These are phyloP conservation scores for Physcia stellaris DNA, from an alignment of 495 filamentous ascomycete genomes.

Conservation along the genomic window DNA sequence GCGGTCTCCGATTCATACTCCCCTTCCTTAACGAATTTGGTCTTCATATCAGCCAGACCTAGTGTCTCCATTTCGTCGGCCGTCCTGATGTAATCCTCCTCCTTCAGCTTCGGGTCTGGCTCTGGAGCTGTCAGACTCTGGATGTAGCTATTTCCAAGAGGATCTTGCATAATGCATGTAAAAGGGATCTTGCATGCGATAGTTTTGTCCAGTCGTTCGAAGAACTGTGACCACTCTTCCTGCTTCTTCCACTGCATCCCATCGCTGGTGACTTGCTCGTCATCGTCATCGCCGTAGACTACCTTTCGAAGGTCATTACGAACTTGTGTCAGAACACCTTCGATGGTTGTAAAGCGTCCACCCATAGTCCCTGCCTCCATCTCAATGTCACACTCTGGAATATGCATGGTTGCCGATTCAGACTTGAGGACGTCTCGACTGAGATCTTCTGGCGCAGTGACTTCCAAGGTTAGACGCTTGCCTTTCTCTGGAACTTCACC, in stretches of 20 bases:
- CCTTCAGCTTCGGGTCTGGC: conserved; percentile 64
- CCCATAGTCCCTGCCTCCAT: conserved; percentile 87
- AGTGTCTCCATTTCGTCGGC: conserved; percentile 85
- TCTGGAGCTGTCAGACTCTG: conserved; percentile 64
- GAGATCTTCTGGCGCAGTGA: conserved; percentile 64
- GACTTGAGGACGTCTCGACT: conserved; percentile 90
- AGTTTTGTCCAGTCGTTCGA: conserved; percentile 55
- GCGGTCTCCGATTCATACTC: conserved; percentile 9
- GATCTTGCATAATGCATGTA: conserved; percentile 75
- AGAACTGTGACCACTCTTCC: conserved; percentile 68
- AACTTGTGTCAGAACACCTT: conserved; percentile 87
- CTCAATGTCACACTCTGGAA: conserved; percentile 69
- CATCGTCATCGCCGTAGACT: conserved; percentile 62
- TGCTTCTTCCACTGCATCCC: conserved; percentile 50
- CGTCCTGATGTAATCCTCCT: conserved; percentile 77
- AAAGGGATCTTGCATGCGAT: conserved; percentile 75
- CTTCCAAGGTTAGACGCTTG: conserved; percentile 63
- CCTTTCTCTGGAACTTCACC: conserved; percentile 83
- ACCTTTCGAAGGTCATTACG: conserved; percentile 73
- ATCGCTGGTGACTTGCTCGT: conserved; percentile 44
- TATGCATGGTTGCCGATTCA: conserved; percentile 73
- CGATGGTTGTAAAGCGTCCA: conserved; percentile 93
- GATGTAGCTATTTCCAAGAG: conserved; percentile 81
- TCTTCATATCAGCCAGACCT: conserved; percentile 83
- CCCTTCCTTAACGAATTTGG: conserved; percentile 66